These are phyloP conservation scores for Cyphellophora attinorum DNA, from an alignment of 2,329 filamentous ascomycete species.

Conservation along the genomic window DNA sequence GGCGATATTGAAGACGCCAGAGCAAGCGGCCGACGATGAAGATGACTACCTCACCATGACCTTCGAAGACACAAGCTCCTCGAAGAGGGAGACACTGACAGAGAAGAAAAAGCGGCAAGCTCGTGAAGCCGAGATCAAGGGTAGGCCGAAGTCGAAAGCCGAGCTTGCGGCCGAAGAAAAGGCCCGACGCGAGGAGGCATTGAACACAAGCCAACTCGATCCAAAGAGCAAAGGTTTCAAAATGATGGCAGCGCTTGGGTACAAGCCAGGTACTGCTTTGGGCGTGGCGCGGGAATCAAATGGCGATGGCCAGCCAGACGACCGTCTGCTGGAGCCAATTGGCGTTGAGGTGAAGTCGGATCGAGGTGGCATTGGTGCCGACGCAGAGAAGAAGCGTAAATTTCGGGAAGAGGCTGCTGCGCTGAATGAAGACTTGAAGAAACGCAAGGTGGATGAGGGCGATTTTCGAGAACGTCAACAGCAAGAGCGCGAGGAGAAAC, in stretches of 20 bases:
- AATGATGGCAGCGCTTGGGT: constrained; percentile 93
- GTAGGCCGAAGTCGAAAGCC: constrained; percentile 64
- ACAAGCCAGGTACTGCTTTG: constrained; percentile 63
- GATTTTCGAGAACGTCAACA: constrained; percentile 67
- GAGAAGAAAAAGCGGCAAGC: constrained; percentile 45
- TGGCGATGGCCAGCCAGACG: constrained; percentile 17
- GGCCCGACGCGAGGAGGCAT: constrained; percentile 62
- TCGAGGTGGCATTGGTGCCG: constrained; percentile 72
- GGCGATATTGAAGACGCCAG: too few relatives aligned
- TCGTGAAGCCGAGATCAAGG: constrained; percentile 56
- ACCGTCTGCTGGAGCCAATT: constrained; percentile 60
- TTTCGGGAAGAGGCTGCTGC: constrained; percentile 51
- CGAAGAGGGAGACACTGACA: constrained; percentile 51
- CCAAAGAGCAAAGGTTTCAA: constrained; percentile 69
- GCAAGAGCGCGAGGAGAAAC: constrained; percentile 58
- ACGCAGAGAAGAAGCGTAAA: constrained; percentile 74
- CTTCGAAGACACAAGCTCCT: constrained; percentile 55
- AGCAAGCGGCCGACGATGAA: constrained; percentile 63
- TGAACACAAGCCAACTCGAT: constrained; percentile 64
- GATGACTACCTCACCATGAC: constrained; percentile 98
- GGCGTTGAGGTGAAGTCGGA: constrained; percentile 67
- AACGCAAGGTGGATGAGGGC: constrained; percentile 52
- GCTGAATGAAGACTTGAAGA: constrained; percentile 45
- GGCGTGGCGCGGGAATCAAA: constrained; percentile 49
- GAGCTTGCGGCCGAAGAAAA: constrained; percentile 69